Evolutionary conservation across 768 basidiomycete genomes (phyloP), one percentile per base, ranked within the genome.

Genomic region (Scleroderma citrinum): DNA sequence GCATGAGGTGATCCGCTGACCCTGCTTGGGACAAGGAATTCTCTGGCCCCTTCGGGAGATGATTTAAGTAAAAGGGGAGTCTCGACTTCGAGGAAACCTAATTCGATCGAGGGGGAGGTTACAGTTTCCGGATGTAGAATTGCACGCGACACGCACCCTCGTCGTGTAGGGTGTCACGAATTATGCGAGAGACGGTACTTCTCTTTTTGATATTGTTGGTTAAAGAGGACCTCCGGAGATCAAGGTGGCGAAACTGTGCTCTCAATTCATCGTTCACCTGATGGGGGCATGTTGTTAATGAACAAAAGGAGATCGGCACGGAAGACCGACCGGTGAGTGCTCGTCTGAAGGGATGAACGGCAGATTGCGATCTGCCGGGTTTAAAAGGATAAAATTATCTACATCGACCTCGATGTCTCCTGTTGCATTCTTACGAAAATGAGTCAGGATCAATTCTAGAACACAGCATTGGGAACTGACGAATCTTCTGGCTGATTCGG

Each of bases 61-160:
- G 93, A 95, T 62, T 87, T 84, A 24, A 97, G 77, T 19, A 97
- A 76, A 47, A 92, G 76, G 23, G 94, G 94, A 0, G 94, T 97
- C 66, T 97, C 94, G 29, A 97, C 88, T 65, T 96, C 94, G 47
- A 82, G 74, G 67, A 97, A 97, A 59, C 79, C 94, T 96, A 57
- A 47, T 58, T 50, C 40, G 42, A 56, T 17, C 8, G 31, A 16
- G 23, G 13, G 23, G 44, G 13, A 5, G 24, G 34, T 44, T 44
- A 46, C 31, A 45, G 20, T 50, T 37, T 47, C 29, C 49, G 44
- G 43, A 50, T 48, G 47, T 47, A 55, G 36, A 37, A 21, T 44
- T 29, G 30, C 43, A 44, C 32, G 42, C 23, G 21, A 55, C 39
- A 65, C 74, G 41, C 58, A 87, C 93, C 87, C 63, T 82, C 73